Percentiles rank a stretch among this genome's conserved stretches.
These are phyloP conservation scores for Epichloe sylvatica DNA, from an alignment of 2,329 filamentous ascomycete genomes.

Conservation along the genomic window DNA sequence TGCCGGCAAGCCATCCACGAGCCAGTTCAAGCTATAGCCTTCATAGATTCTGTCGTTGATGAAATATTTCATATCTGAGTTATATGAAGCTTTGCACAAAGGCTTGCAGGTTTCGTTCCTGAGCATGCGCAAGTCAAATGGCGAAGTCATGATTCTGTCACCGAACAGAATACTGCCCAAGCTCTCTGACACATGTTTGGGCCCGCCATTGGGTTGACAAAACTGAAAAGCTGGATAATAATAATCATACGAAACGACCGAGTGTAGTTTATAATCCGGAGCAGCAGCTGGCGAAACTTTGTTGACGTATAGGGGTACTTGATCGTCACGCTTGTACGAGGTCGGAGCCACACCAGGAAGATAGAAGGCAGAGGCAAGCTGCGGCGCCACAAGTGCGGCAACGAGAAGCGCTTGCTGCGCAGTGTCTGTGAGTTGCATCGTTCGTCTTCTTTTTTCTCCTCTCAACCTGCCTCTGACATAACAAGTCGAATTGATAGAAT, in stretches of 20 bases:
- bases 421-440: constrained; percentile 32
- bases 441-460: constrained; percentile 11
- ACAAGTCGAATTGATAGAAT: background rate
- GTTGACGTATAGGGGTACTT: constrained; percentile 84
- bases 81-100: constrained; percentile 55
- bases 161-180: constrained; percentile 94
- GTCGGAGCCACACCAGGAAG: constrained; percentile 90
- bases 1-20: constrained; percentile 86
- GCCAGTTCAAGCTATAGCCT: constrained; percentile 87
- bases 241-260: constrained; percentile 94
- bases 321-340: constrained; percentile 68
- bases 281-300: constrained; percentile 75
- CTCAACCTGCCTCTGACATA: background rate
- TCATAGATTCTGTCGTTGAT: constrained; percentile 71
- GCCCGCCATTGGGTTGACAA: constrained; percentile 65
- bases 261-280: constrained; percentile 68
- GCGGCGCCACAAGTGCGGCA: constrained; percentile 36
- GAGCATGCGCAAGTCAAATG: constrained; percentile 77
- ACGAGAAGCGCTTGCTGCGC: constrained; percentile 37
- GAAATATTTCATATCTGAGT: constrained; percentile 55
- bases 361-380: constrained; percentile 66
- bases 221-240: constrained; percentile 82
- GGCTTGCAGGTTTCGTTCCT: constrained; percentile 77
- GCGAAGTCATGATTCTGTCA: constrained; percentile 93
- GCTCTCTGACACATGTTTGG: constrained; percentile 63